Evolutionary conservation across 805 yeast species (phyloP), one percentile per base, ranked within the genome.

Genomic region (Wickerhamomyces sydowiorum): DNA sequence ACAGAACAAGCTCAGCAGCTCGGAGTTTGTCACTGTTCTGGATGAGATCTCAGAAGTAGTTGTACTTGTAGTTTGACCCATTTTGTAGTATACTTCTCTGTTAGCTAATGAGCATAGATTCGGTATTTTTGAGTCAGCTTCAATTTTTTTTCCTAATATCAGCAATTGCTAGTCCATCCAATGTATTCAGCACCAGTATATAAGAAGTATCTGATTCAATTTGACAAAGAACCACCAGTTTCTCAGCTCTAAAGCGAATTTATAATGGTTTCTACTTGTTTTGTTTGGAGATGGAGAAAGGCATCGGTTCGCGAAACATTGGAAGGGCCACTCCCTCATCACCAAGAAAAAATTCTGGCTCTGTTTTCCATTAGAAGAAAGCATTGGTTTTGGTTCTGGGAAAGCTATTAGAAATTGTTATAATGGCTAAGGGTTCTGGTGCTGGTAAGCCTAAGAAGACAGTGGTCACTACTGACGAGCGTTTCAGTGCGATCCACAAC

Each of bases 401-500:
- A 8, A 24, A 24, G 20, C 7, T 29, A 31, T 20, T 32, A 19
- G 13, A 20, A 32, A 24, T n/a, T n/a, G n/a, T n/a, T n/a, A 24
- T 24, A 18, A 38, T 38, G 41, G 41, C 36, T 20, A 37, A 29
- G 29, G 33, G 32, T 18, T 19, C 35, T 13, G 27, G 27, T 24
- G 27, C 27, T 24, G 35, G 15, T 3, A 38, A 45, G 36, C 36
- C 36, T 7, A 41, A 43, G 15, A 48, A 38, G 34, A 38, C 43
- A 30, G 41, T 45, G 12, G 39, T 72, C 6, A 73, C 81, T 2
- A 54, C 62, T 3, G 98, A 93, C 65, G 74, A 82, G 20, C 77
- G 98, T 59, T 91, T 91, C 62, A 65, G 84, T 8, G 69, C 80
- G 8, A 83, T 91, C 7, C 87, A 83, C 53, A 77, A 74, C 49